phyloP scores from a whole-genome alignment of 495 filamentous ascomycete species.

The Staphylotrichum longicolle region DNA sequence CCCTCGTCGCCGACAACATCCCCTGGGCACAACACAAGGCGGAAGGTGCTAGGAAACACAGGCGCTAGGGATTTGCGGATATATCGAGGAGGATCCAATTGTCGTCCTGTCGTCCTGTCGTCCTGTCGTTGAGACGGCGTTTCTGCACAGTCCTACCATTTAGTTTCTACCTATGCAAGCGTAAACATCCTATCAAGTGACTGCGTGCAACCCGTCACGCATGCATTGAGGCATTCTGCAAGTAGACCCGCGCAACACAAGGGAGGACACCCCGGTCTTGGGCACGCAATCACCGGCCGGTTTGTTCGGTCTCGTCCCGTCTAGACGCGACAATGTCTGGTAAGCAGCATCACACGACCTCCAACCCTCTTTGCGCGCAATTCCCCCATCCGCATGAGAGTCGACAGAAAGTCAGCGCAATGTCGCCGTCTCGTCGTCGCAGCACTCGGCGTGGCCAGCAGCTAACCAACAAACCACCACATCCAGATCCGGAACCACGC shows the following conservation, averaged over 20 bases:
- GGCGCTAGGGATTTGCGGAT: conserved; percentile 20
- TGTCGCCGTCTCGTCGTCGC: conserved; percentile 10
- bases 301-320: conserved; percentile 18
- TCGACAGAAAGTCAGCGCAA: conserved; percentile 7
- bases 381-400: conserved; percentile 1
- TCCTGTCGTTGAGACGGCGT: conserved; percentile 12
- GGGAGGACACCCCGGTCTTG: conserved; percentile 1
- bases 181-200: conserved; percentile 36
- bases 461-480: conserved; percentile 25
- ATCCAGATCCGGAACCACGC: conserved; percentile 70
- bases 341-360: conserved; percentile 31
- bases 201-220: conserved; percentile 33
- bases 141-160: conserved; percentile 15
- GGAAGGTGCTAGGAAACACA: conserved; percentile 10
- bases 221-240: conserved; percentile 34
- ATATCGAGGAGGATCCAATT: conserved; percentile 11
- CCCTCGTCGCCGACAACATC: background rate
- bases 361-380: conserved; percentile 10
- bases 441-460: conserved; percentile 10
- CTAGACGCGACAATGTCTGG: conserved; percentile 33
- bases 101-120: conserved; percentile 10
- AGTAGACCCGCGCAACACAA: conserved; percentile 29
- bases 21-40: conserved; percentile 5
- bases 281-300: conserved; percentile 17
- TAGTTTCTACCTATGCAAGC: conserved; percentile 22